These are phyloP conservation scores for Parastagonospora avenae DNA, from an alignment of 2,329 filamentous ascomycete genomes.

Conservation along the genomic window DNA sequence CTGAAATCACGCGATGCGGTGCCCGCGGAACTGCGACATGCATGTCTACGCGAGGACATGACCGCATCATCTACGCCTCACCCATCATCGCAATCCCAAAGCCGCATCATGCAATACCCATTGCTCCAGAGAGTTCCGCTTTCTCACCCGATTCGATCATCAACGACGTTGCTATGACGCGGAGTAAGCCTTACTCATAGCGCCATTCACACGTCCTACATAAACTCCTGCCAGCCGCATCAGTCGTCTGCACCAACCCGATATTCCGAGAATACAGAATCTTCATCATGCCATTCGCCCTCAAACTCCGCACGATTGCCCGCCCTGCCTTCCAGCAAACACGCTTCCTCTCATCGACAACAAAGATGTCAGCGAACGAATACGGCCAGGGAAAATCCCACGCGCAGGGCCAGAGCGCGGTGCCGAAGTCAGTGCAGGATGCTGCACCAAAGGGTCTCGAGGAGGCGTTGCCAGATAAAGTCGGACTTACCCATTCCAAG, in stretches of 20 bases:
- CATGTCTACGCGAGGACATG: neutral
- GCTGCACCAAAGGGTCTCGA: slow-evolving; percentile 47
- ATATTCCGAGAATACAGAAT: neutral
- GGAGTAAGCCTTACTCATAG: neutral
- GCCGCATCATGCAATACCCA: too few relatives aligned
- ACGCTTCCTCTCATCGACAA: slow-evolving; percentile 16
- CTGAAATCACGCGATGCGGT: neutral
- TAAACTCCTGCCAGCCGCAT: neutral
- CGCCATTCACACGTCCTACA: slow-evolving; percentile 1
- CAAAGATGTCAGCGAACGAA: slow-evolving; percentile 40
- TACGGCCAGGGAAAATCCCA: slow-evolving; percentile 51
- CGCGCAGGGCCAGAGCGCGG: slow-evolving; percentile 47
- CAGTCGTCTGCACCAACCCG: neutral
- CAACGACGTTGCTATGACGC: slow-evolving; percentile 1
- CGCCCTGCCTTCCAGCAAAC: slow-evolving; percentile 20
- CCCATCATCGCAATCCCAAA: neutral
- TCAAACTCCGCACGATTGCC: slow-evolving; percentile 25
- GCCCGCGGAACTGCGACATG: neutral
- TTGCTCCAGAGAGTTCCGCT: too few relatives aligned
- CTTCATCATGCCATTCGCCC: slow-evolving; percentile 22
- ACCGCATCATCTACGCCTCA: slow-evolving; percentile 5
- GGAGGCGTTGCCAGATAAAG: slow-evolving; percentile 46
- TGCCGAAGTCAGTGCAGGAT: slow-evolving; percentile 48
- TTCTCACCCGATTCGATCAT: neutral
- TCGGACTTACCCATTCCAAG: slow-evolving; percentile 7